Conservation (phyloP, 2,329 filamentous ascomycete genomes). For the Fusarium coffeatum region DNA sequence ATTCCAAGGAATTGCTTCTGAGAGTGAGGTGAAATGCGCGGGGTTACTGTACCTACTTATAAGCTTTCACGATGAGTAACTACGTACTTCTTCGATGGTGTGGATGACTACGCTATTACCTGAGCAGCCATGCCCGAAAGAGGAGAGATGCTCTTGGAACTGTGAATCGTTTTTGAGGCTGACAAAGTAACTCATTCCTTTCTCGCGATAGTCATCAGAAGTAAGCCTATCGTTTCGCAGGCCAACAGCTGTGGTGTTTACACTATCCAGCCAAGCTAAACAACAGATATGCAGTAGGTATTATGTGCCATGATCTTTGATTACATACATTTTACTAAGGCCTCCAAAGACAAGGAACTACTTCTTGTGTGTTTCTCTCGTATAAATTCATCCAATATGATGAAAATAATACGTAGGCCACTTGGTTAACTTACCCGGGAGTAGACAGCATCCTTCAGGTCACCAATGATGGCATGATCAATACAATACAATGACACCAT, state of each 20-base stretch:
- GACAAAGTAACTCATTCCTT: neutral
- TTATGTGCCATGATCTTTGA: neutral
- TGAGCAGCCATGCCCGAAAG: conserved; percentile 21
- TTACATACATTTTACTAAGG: neutral
- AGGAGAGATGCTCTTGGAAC: neutral
- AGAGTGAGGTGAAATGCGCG: conserved; percentile 23
- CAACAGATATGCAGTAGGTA: neutral
- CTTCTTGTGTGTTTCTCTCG: neutral
- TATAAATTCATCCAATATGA: neutral
- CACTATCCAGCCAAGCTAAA: neutral
- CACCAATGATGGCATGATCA: neutral
- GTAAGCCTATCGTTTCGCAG: neutral
- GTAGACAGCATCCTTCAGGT: neutral
- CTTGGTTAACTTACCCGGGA: neutral
- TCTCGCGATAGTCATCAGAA: neutral
- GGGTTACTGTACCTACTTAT: conserved; percentile 26
- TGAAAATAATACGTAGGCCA: neutral
- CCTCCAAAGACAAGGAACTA: neutral
- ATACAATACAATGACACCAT: neutral
- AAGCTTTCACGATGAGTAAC: conserved; percentile 33
- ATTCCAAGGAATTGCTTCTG: neutral
- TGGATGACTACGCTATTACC: conserved; percentile 26
- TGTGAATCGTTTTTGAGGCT: neutral
- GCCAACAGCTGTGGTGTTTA: neutral
- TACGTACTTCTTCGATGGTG: conserved; percentile 23